Evolutionary conservation across 2,329 filamentous ascomycete genomes (phyloP).

Genomic region (Xylariaceae sp.): DNA sequence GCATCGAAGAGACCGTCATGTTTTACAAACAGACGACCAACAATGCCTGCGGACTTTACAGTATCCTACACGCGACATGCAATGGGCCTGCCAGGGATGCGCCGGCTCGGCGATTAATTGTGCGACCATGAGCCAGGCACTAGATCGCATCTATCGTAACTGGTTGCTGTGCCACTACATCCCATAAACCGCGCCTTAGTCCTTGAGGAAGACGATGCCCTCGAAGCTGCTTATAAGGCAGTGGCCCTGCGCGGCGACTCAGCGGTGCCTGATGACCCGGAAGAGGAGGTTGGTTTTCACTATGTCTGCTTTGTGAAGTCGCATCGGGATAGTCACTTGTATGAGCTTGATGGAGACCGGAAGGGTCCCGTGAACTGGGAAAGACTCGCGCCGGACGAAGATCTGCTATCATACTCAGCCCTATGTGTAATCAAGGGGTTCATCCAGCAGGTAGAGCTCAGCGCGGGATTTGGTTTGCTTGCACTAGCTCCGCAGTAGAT

Average conservation of each 20-base stretch:
- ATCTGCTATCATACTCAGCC: constrained; percentile 10
- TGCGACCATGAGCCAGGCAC: not conserved
- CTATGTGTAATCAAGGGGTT: constrained; percentile 2
- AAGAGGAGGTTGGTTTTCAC: too few relatives aligned
- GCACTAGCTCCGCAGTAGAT: not conserved
- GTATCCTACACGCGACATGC: constrained; percentile 64
- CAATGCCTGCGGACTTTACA: constrained; percentile 75
- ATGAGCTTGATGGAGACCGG: too few relatives aligned
- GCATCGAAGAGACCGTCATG: constrained; percentile 65
- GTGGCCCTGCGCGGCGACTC: not conserved
- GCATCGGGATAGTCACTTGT: too few relatives aligned
- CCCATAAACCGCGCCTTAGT: not conserved
- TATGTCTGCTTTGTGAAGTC: too few relatives aligned
- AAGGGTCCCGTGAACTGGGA: too few relatives aligned
- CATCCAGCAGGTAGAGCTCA: not conserved
- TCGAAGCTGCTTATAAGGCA: not conserved
- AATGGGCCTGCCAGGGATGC: not conserved
- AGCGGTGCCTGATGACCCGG: too few relatives aligned
- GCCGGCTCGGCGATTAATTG: constrained; percentile 5
- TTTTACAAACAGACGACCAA: constrained; percentile 78
- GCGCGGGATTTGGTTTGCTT: not conserved
- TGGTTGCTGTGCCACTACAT: not conserved
- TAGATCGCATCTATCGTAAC: not conserved
- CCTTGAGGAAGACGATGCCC: too few relatives aligned
- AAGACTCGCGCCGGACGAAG: not conserved